Evolutionary conservation across 1,284 basidiomycete species (phyloP).

Genomic region (Singerocomus rubriflavus): DNA sequence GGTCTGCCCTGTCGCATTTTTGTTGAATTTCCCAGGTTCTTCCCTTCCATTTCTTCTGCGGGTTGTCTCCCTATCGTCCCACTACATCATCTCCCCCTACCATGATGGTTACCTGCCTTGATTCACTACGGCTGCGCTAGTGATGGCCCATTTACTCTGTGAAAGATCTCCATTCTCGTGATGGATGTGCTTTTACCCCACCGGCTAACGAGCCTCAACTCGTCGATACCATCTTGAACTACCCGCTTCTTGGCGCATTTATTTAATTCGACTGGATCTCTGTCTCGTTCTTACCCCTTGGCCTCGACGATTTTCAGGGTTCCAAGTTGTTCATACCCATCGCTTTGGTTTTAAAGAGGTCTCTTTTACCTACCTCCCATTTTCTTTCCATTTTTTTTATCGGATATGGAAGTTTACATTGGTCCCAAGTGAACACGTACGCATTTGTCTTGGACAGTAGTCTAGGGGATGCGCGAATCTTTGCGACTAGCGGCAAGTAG

Average conservation of each 20-base stretch:
- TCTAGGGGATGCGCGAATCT: too few species aligned
- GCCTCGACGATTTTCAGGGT: neutral
- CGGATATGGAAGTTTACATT: too few species aligned
- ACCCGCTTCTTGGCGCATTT: neutral
- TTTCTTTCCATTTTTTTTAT: too few species aligned
- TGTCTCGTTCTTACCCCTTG: neutral
- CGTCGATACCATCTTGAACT: constrained; percentile 28
- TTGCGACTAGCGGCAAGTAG: too few species aligned
- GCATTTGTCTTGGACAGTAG: too few species aligned
- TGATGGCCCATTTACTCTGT: constrained; percentile 5
- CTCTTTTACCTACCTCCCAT: too few species aligned
- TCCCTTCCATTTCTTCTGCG: neutral
- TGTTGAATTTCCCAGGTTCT: neutral
- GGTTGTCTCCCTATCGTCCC: constrained; percentile 8
- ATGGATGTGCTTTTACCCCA: constrained; percentile 24
- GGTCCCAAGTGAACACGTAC: too few species aligned
- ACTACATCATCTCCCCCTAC: constrained; percentile 5
- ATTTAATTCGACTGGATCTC: neutral
- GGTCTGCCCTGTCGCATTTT: constrained; percentile 27
- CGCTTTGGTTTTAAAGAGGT: too few species aligned
- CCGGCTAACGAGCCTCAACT: constrained; percentile 37
- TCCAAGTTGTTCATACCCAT: neutral
- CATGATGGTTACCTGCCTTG: neutral
- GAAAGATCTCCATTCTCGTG: constrained; percentile 19
- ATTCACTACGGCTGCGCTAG: neutral